Evolutionary conservation across 1,139 yeast genomes (phyloP).

Genomic region (Debaryomyces nepalensis): DNA sequence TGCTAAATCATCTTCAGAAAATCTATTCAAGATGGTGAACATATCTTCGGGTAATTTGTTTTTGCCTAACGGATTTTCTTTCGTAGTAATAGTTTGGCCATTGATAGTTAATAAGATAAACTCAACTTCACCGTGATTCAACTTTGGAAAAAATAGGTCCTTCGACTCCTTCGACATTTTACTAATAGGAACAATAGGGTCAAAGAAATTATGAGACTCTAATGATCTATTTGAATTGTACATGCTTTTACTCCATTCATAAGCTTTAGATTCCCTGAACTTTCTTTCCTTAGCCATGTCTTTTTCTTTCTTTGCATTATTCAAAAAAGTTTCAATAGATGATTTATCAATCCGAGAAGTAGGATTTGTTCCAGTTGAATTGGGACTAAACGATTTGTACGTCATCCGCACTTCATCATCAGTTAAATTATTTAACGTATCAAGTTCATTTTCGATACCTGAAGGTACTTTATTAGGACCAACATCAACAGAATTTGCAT

Average conservation of each 20-base stretch:
- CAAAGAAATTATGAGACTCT: constrained; percentile 53
- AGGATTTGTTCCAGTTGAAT: constrained; percentile 2
- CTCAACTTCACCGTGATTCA: constrained; percentile 26
- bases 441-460: constrained; percentile 19
- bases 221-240: constrained; percentile 43
- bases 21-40: constrained; percentile 46
- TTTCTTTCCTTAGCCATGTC: constrained; percentile 45
- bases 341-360: constrained; percentile 8
- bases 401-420: constrained; percentile 23
- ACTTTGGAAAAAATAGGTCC: constrained; percentile 19
- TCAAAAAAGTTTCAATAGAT: constrained; percentile 43
- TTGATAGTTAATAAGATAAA: constrained; percentile 51
- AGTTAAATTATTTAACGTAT: constrained; percentile 22
- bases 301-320: constrained; percentile 45
- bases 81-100: constrained; percentile 44
- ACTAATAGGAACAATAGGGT: constrained; percentile 34
- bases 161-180: constrained; percentile 5
- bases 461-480: background rate
- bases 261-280: constrained; percentile 56
- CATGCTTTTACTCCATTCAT: constrained; percentile 53
- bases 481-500: constrained; percentile 27
- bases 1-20: constrained; percentile 37
- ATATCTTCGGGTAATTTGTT: constrained; percentile 46
- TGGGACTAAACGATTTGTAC: constrained; percentile 13
- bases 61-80: constrained; percentile 46